Evolutionary conservation across 306 rosid species (phyloP), one percentile per base, ranked within the genome.

Genomic region (Prinsepia uniflora): DNA sequence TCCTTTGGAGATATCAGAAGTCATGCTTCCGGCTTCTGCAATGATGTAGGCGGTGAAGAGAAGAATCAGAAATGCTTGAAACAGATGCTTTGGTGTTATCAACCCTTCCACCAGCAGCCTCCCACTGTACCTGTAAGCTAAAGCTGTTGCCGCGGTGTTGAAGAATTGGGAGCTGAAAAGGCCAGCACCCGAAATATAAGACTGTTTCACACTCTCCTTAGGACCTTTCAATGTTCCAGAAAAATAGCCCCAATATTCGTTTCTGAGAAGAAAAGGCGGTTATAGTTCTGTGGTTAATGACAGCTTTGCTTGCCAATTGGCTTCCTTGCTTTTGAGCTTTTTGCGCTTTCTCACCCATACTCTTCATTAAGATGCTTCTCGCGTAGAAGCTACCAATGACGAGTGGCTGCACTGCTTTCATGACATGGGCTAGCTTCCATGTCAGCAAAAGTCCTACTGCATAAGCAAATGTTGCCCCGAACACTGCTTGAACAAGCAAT

Each of bases 11-110:
- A 87, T 45, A 78, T 93, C 94, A 57, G 90, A 83, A 60, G 96
- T 85, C 98, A 88, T 90, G 82, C 90, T 93, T 71, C 97, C 97
- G n/a, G 98, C 97, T 44, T 90, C 96, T 48, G 97, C 92, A 78
- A 93, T 93, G 30, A 80, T 81, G 54, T 87, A 93, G 58, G 96
- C 92, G 15, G 94, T 85, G 81, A 93, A 93, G 45, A 90, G 78
- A 56, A 88, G 53, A 64, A 88, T 92, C 48, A 90, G 80, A 63
- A 88, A 92, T 44, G 96, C 98, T 87, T 90, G 96, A 44, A 92
- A 92, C 14, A 92, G 90, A 34, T 81, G 84, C 54, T 72, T 80
- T 68, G 97, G 75, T 30, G 84, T 78, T 71, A 93, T 88, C 19
- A 40, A 14, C 2, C 48, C 69, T 0, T 60, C 71, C 65, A 81